Base-by-base conservation (phyloP, 768 basidiomycete species). In the Mycena metata region DNA sequence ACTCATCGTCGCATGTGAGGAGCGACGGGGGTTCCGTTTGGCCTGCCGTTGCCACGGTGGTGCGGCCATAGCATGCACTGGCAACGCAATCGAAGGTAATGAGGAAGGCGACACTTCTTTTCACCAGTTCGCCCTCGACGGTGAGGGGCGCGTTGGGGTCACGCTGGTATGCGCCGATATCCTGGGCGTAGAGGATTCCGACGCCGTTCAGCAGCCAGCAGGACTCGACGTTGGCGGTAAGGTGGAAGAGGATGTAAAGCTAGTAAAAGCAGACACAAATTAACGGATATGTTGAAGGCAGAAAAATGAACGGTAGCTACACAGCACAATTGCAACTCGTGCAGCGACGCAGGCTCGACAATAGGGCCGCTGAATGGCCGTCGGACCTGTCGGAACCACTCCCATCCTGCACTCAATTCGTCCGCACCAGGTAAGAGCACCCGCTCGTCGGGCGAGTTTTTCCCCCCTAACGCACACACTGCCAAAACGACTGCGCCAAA, bases 281-380 rank as follows among this genome's bases (percentile, higher is more conserved):
- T 33, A 52, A 23, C 10, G 30, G 6, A 47, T 54, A 36, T 6
- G 45, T 36, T 36, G 11, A 77, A 74, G 76, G 45, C 80, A 77
- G 46, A 57, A 63, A 59, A 57, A 4, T 52, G 43, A 10, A 15
- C 11, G 39, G 39, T 39, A 76, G 80, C 64, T 69, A 83, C 83
- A 75, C 82, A 78, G 73, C 83, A 84, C 8, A 80, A 79, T 72
- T 91, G 90, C 46, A 91, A 75, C 66, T 90, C 90, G 76, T 84
- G 85, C 67, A 91, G 72, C n/a, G 82, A 73, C 3, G 89, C 85
- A 4, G 84, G 83, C 0, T 82, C 23, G 36, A 62, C 79, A 19
- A 89, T 79, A 43, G 86, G 76, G 0, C 81, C 83, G 74, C 82
- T 83, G 46, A 86, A 84, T 52, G 88, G 83, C 71, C 83, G 82